A percentile compares a stretch with the other conserved stretches of the same genome.
Evolutionary conservation across 2,329 filamentous ascomycete genomes (phyloP).

Genomic region (Aspergillus nomiae): DNA sequence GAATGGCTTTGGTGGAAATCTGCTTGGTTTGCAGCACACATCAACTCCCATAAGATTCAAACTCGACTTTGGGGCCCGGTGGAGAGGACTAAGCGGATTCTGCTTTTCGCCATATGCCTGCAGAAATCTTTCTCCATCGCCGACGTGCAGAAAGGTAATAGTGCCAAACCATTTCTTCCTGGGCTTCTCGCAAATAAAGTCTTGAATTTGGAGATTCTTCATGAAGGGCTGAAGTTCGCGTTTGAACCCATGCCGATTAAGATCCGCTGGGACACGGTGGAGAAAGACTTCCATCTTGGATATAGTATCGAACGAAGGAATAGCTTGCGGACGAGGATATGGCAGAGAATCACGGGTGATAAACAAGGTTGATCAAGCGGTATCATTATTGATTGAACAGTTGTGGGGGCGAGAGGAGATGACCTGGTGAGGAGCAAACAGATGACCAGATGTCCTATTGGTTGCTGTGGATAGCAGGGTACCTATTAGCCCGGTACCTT

Average conservation of each 20-base stretch:
- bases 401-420: neutral
- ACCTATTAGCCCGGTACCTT: too few relatives aligned
- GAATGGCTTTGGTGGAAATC: conserved; percentile 37
- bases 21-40: conserved; percentile 36
- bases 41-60: conserved; percentile 21
- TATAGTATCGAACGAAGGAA: neutral
- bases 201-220: conserved; percentile 39
- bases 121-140: conserved; percentile 49
- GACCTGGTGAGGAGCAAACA: neutral
- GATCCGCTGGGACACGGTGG: conserved; percentile 42
- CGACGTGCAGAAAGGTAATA: conserved; percentile 48
- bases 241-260: conserved; percentile 46
- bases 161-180: conserved; percentile 43
- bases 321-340: neutral
- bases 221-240: conserved; percentile 44
- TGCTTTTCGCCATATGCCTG: conserved; percentile 26
- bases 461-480: neutral
- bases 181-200: conserved; percentile 49
- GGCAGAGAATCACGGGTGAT: neutral
- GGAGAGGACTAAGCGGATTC: neutral
- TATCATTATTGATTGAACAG: too few relatives aligned
- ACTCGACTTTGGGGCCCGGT: conserved; percentile 13
- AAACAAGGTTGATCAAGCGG: too few relatives aligned
- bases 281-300: conserved; percentile 50
- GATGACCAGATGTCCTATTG: neutral